A percentile compares a stretch with the other conserved stretches of the same genome.
These are phyloP conservation scores for Mollisiaceae sp. DNA, from an alignment of 2,329 filamentous ascomycete species.

Conservation along the genomic window DNA sequence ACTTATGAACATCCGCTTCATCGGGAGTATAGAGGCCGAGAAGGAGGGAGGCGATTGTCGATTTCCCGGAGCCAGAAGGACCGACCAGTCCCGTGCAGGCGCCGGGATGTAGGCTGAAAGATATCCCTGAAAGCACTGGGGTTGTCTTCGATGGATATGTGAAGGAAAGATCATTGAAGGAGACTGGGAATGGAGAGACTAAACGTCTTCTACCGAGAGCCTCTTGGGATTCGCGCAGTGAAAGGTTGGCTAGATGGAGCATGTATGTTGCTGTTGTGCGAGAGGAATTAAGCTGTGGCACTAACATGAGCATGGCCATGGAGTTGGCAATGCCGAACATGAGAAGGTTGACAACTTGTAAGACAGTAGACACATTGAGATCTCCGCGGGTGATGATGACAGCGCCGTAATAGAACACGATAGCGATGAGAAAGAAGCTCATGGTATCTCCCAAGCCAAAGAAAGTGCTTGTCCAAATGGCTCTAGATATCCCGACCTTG, in stretches of 20 bases:
- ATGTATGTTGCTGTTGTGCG: slow-evolving; percentile 75
- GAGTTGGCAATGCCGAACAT: slow-evolving; percentile 82
- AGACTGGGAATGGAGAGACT: slow-evolving; percentile 49
- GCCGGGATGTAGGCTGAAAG: slow-evolving; percentile 65
- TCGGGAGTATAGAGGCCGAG: slow-evolving; percentile 68
- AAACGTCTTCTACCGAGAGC: slow-evolving; percentile 55
- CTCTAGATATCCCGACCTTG: slow-evolving; percentile 67
- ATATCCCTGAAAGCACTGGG: slow-evolving; percentile 60
- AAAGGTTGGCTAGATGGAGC: slow-evolving; percentile 70
- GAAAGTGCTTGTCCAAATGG: slow-evolving; percentile 69
- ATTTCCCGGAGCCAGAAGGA: slow-evolving; percentile 88
- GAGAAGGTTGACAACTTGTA: slow-evolving; percentile 80
- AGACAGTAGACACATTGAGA: slow-evolving; percentile 60
- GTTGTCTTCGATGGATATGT: slow-evolving; percentile 67
- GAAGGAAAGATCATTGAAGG: slow-evolving; percentile 68
- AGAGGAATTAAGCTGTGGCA: slow-evolving; percentile 81
- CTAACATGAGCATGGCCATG: slow-evolving; percentile 69
- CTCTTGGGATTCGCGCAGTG: slow-evolving; percentile 42
- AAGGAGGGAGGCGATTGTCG: slow-evolving; percentile 77
- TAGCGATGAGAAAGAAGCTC: slow-evolving; percentile 72
- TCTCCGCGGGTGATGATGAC: slow-evolving; percentile 60
- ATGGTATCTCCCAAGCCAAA: slow-evolving; percentile 80
- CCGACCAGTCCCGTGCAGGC: slow-evolving; percentile 81
- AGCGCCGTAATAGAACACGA: slow-evolving; percentile 85
- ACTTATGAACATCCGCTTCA: background rate